Conservation (phyloP, 306 rosid genomes). For the Mucuna pruriens region DNA sequence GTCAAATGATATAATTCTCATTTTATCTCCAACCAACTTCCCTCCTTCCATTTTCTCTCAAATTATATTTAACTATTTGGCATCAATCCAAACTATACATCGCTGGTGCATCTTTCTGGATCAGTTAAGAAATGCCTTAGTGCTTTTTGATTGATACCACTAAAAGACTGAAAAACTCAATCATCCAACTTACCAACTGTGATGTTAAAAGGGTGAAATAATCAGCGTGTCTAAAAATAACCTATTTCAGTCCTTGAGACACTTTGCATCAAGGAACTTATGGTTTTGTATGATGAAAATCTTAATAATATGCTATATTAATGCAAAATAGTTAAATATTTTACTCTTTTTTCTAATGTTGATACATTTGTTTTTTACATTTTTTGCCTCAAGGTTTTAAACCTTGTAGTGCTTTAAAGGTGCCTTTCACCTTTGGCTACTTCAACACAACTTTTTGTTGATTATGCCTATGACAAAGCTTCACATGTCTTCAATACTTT, state of each 20-base stretch:
- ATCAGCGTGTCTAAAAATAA: constrained; percentile 8
- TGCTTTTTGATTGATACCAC: neutral
- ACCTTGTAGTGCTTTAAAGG: neutral
- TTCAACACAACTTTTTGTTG: neutral
- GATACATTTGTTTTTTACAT: neutral
- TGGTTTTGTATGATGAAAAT: neutral
- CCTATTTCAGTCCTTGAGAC: neutral
- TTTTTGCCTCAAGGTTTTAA: neutral
- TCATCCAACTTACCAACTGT: neutral
- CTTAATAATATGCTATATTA: neutral
- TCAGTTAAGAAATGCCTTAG: neutral
- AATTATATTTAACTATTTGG: neutral
- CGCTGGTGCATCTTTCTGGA: neutral
- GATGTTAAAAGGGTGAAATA: neutral
- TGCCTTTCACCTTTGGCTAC: neutral
- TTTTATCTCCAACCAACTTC: neutral
- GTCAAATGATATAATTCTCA: neutral
- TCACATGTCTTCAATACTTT: neutral
- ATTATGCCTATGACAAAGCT: constrained; percentile 25
- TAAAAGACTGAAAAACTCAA: neutral
- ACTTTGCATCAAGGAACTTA: neutral
- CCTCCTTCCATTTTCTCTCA: neutral
- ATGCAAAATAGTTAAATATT: neutral
- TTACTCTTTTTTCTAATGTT: neutral
- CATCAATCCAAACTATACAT: neutral